Evolutionary conservation across 2,329 filamentous ascomycete species (phyloP).

Genomic region (Xylaria sp.): DNA sequence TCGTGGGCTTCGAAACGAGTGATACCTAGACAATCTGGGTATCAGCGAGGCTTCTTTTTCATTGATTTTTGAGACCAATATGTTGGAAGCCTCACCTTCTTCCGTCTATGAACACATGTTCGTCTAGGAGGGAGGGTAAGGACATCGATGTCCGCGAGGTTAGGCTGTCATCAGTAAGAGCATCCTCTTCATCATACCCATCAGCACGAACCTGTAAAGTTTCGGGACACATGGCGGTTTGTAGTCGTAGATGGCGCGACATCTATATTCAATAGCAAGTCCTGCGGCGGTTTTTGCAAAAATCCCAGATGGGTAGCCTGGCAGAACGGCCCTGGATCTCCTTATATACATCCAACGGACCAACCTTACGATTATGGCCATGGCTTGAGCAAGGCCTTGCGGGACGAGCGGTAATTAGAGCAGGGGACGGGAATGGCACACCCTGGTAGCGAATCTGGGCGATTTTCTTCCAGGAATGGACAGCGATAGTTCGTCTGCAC

Average conservation of each 20-base stretch:
- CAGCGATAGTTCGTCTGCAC: neutral
- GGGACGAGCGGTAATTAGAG: neutral
- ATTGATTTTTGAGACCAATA: neutral
- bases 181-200: neutral
- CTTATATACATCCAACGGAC: neutral
- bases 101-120: constrained; percentile 23
- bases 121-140: constrained; percentile 10
- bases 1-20: constrained; percentile 39
- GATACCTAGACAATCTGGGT: constrained; percentile 34
- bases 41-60: neutral
- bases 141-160: constrained; percentile 19
- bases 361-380: neutral
- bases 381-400: neutral
- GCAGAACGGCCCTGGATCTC: neutral
- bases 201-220: neutral
- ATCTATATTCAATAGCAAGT: neutral
- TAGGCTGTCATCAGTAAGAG: constrained; percentile 9
- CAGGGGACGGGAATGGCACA: neutral
- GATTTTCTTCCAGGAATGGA: neutral
- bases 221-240: neutral
- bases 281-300: neutral
- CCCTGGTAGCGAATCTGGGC: neutral
- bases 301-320: neutral
- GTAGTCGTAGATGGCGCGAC: neutral
- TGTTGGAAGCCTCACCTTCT: constrained; percentile 19